These are phyloP conservation scores for Acorus gramineus DNA, from an alignment of 106 monocot genomes.

Conservation along the genomic window DNA sequence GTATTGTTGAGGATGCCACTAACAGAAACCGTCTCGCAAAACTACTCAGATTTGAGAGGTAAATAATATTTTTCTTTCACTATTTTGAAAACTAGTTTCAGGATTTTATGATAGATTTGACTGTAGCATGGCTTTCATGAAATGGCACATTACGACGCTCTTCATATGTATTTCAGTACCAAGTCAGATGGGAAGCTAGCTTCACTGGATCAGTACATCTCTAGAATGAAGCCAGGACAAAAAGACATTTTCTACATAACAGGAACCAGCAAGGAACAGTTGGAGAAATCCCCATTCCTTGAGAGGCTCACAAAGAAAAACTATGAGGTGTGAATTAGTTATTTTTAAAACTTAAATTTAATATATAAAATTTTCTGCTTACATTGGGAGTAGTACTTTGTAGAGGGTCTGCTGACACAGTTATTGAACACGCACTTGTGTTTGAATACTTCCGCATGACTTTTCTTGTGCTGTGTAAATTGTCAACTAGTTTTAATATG, in stretches of 20 bases:
- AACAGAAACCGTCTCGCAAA: conserved; percentile 97
- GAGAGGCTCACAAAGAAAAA: conserved; percentile 92
- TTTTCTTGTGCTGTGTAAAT: too few relatives aligned
- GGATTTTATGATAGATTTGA: too few relatives aligned
- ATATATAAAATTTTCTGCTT: too few relatives aligned
- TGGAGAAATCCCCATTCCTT: conserved; percentile 98
- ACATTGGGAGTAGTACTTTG: too few relatives aligned
- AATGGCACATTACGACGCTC: background rate
- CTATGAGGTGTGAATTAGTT: conserved; percentile 54
- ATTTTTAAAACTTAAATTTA: too few relatives aligned
- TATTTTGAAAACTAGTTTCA: background rate
- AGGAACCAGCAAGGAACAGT: conserved; percentile 89
- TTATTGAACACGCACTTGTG: too few relatives aligned
- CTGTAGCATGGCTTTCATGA: background rate
- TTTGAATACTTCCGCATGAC: too few relatives aligned
- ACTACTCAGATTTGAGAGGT: conserved; percentile 97
- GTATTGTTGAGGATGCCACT: conserved; percentile 92
- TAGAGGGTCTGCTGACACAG: too few relatives aligned
- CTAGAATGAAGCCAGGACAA: conserved; percentile 93
- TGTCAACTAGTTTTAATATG: too few relatives aligned
- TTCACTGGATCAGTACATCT: conserved; percentile 87
- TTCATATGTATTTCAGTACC: conserved; percentile 34
- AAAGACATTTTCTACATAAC: conserved; percentile 97
- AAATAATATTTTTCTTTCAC: background rate
- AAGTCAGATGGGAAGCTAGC: conserved; percentile 90